Evolutionary conservation across 768 basidiomycete species (phyloP).

Genomic region (Russula brevipes): DNA sequence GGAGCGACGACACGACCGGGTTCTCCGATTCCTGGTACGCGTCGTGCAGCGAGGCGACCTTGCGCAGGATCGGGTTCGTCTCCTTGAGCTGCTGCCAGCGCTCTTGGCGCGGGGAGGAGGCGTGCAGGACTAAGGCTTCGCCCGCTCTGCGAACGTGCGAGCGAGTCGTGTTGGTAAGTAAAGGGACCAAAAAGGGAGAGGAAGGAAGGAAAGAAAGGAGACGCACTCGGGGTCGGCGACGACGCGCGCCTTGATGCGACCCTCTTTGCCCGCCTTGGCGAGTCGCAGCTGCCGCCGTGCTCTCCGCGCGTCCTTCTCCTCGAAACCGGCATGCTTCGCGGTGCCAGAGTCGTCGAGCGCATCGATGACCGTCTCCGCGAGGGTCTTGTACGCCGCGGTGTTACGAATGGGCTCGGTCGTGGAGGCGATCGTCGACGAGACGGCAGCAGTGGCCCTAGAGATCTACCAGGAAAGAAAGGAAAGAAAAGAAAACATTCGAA

Average conservation of each 20-base stretch:
- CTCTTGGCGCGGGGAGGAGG: constrained; percentile 72
- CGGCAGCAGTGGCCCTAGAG: constrained; percentile 75
- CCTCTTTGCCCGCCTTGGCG: constrained; percentile 74
- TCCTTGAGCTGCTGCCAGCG: constrained; percentile 77
- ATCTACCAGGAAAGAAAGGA: constrained; percentile 46
- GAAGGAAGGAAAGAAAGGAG: not conserved
- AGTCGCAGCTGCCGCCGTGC: constrained; percentile 73
- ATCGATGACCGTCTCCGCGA: constrained; percentile 85
- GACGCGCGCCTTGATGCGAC: constrained; percentile 53
- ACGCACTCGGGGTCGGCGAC: constrained; percentile 79
- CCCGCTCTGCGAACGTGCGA: constrained; percentile 60
- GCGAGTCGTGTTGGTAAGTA: not conserved
- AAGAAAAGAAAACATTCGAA: not conserved
- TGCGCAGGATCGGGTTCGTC: constrained; percentile 69
- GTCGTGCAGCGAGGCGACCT: constrained; percentile 52
- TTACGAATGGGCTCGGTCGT: constrained; percentile 97
- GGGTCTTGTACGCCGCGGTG: constrained; percentile 87
- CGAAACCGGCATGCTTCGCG: constrained; percentile 92
- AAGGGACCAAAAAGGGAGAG: not conserved
- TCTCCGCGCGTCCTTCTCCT: constrained; percentile 89
- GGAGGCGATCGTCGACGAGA: constrained; percentile 78
- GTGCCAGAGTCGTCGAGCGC: constrained; percentile 91
- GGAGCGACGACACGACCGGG: constrained; percentile 73
- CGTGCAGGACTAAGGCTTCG: constrained; percentile 75
- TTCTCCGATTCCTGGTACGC: constrained; percentile 92